Conservation (phyloP, 352 stramenopile species). For the Phytopythium litorale region DNA sequence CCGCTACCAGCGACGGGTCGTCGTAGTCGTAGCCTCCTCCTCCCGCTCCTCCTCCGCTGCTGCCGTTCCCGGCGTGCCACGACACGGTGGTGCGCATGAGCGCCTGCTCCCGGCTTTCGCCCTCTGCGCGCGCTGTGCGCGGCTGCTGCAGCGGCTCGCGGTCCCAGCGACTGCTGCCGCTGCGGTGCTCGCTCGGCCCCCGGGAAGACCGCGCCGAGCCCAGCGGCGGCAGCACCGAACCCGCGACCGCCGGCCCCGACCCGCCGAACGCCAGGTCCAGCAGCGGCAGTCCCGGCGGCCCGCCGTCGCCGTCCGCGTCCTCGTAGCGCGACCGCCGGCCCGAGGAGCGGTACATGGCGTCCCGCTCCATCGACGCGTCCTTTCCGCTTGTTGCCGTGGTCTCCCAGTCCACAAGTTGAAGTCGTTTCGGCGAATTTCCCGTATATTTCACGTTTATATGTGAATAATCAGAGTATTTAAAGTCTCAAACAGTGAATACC, state of each 20-base stretch:
- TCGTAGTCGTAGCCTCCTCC: slow-evolving; percentile 11
- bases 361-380: slow-evolving; percentile 5
- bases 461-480: background rate
- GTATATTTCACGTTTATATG: background rate
- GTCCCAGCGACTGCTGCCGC: slow-evolving; percentile 1
- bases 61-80: slow-evolving; percentile 33
- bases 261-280: slow-evolving; percentile 32
- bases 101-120: slow-evolving; percentile 7
- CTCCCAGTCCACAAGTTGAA: background rate
- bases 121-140: slow-evolving; percentile 17
- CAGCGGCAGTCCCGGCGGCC: slow-evolving; percentile 10
- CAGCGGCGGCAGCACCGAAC: background rate
- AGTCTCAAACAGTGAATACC: no score
- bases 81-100: slow-evolving; percentile 19
- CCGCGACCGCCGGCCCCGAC: background rate
- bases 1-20: slow-evolving; percentile 4
- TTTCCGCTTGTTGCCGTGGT: background rate
- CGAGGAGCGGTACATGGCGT: background rate
- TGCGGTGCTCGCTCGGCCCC: slow-evolving; percentile 5
- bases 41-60: background rate
- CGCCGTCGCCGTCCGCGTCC: background rate
- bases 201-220: slow-evolving; percentile 12
- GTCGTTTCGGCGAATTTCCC: background rate
- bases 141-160: slow-evolving; percentile 15
- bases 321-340: background rate